A percentile compares a stretch with the other conserved stretches of the same genome.
These are phyloP conservation scores for Chlorella sp. DNA, from an alignment of 139 green algal species.

Conservation along the genomic window DNA sequence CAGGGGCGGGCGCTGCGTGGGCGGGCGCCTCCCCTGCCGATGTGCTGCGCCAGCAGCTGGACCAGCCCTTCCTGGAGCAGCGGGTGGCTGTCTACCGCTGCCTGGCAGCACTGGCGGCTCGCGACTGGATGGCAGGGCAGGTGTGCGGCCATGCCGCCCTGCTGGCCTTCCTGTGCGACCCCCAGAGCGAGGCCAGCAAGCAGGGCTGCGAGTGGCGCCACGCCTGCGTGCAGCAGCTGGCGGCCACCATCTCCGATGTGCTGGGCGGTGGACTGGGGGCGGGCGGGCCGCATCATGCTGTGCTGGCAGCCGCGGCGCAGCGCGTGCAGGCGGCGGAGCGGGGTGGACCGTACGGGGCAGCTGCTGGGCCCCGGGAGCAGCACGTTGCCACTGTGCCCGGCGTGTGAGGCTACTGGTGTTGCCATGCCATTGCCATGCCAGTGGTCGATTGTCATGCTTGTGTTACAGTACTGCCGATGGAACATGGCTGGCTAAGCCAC, in stretches of 20 bases:
- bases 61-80: constrained; percentile 30
- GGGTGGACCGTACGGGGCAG: constrained; percentile 1
- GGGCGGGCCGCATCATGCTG: neutral
- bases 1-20: constrained; percentile 4
- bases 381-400: constrained; percentile 10
- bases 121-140: constrained; percentile 20
- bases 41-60: neutral
- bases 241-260: constrained; percentile 3
- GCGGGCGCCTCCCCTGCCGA: constrained; percentile 13
- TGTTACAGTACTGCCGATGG: too few relatives aligned
- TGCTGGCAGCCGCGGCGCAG: constrained; percentile 11
- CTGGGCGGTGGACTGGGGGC: constrained; percentile 6
- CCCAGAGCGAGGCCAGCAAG: constrained; percentile 11
- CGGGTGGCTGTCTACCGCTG: constrained; percentile 28
- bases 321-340: constrained; percentile 14
- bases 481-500: too few relatives aligned
- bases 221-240: constrained; percentile 11
- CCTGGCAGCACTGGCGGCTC: constrained; percentile 10
- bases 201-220: constrained; percentile 38
- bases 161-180: constrained; percentile 12
- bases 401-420: too few relatives aligned
- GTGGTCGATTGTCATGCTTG: too few relatives aligned
- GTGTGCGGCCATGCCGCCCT: constrained; percentile 14
- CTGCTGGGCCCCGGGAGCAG: neutral
- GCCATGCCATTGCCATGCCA: too few relatives aligned